Conservation (phyloP, 1,284 basidiomycete genomes). For the Omphalotus olearius region DNA sequence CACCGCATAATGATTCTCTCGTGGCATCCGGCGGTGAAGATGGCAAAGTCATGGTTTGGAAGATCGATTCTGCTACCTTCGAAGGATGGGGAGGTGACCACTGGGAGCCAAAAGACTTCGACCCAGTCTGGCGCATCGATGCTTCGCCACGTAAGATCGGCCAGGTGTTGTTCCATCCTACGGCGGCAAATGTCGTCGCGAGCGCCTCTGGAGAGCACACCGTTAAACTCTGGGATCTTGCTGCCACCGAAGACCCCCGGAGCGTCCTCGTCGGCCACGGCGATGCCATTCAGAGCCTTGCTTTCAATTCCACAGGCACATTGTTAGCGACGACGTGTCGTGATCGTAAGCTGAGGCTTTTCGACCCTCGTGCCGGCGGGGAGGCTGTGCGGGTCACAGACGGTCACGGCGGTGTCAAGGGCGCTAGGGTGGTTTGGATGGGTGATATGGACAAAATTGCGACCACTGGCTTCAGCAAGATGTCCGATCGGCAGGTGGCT, state of each 20-base stretch:
- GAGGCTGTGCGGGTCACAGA: slow-evolving; percentile 81
- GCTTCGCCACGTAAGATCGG: slow-evolving; percentile 85
- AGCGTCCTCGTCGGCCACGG: slow-evolving; percentile 72
- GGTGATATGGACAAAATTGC: slow-evolving; percentile 85
- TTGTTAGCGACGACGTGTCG: slow-evolving; percentile 79
- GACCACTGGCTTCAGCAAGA: slow-evolving; percentile 93
- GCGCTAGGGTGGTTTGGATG: slow-evolving; percentile 88
- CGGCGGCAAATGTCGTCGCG: slow-evolving; percentile 83
- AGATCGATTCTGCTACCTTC: slow-evolving; percentile 68
- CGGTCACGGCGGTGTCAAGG: slow-evolving; percentile 93
- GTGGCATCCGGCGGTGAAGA: slow-evolving; percentile 93
- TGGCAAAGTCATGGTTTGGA: slow-evolving; percentile 90
- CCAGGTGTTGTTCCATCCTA: slow-evolving; percentile 93
- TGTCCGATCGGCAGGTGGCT: slow-evolving; percentile 87
- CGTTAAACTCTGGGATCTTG: slow-evolving; percentile 91
- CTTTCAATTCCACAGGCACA: slow-evolving; percentile 83
- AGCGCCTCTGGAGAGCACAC: slow-evolving; percentile 86
- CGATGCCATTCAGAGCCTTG: slow-evolving; percentile 85
- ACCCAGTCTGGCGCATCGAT: slow-evolving; percentile 74
- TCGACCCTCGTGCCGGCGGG: slow-evolving; percentile 80
- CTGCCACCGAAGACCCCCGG: slow-evolving; percentile 59
- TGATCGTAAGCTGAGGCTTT: slow-evolving; percentile 89
- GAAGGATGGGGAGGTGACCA: slow-evolving; percentile 85
- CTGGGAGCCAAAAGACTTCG: slow-evolving; percentile 82
- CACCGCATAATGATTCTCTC: slow-evolving; percentile 88